Evolutionary conservation across 2,329 filamentous ascomycete species (phyloP), one percentile per base, ranked within the genome.

Genomic region (Grosmannia clavigera): DNA sequence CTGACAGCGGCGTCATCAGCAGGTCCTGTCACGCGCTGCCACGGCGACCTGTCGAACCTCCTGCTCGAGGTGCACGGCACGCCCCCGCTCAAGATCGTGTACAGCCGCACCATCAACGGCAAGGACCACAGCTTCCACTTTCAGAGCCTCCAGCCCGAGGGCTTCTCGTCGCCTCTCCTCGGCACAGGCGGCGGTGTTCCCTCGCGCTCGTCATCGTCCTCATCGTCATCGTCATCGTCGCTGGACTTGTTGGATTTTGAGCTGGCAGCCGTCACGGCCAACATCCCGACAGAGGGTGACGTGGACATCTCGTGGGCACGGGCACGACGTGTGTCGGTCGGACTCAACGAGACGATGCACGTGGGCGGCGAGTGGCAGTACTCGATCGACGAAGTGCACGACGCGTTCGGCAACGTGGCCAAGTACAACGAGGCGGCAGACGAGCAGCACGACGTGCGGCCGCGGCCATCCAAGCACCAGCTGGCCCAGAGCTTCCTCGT

Each of bases 111-210:
- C 7, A 85, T 96, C 66, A 96, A 97, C 66, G 84, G 85, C 63
- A 86, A 88, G 64, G 85, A 95, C 64, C 85, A 86, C 66, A 89
- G 88, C 62, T 90, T 92, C 65, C 90, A 92, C 64, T 92, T 95
- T 66, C 92, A 97, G 72, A 96, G 90, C 68, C 83, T 99, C 53
- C 92, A 96, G 67, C 92, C 94, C 0, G 91, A 96, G 56, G 88
- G 89, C 43, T 86, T 92, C 67, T 78, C 81, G 3, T 95, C 90
- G 1, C 90, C 91, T 1, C 76, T 95, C 43, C 74, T 87, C n/a
- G 81, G 81, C 57, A 78, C 83, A 76, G 80, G 56, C 77, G 80
- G 56, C 77, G 76, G 31, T n/a, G 43, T 9, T 19, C 43, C 43
- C 3, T 9, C 6, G 2, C 43, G 43, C 43, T 46, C 78, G 81